Evolutionary conservation across 495 filamentous ascomycete genomes (phyloP).

Genomic region (Penicillium longicatenatum): DNA sequence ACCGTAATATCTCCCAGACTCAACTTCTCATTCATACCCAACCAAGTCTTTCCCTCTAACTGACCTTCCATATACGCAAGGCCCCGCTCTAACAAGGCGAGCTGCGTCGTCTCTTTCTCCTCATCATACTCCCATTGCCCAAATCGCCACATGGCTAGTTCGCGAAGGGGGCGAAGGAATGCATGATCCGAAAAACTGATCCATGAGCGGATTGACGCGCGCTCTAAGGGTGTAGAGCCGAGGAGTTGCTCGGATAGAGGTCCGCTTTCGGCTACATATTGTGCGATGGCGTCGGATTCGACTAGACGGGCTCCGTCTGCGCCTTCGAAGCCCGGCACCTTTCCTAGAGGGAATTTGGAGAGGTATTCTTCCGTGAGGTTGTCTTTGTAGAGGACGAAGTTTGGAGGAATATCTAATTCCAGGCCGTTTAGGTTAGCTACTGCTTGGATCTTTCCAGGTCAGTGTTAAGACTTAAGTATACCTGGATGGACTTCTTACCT

Average conservation of each 20-base stretch:
- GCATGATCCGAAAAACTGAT: constrained; percentile 39
- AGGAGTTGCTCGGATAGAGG: constrained; percentile 53
- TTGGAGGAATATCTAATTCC: constrained; percentile 37
- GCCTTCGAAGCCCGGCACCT: constrained; percentile 58
- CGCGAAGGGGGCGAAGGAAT: constrained; percentile 3
- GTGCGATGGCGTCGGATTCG: constrained; percentile 58
- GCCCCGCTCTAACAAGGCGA: constrained; percentile 34
- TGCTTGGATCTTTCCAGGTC: constrained; percentile 43
- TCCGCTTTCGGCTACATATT: constrained; percentile 55
- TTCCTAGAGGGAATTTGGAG: constrained; percentile 63
- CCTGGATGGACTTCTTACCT: constrained; percentile 36
- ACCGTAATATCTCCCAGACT: constrained; percentile 59
- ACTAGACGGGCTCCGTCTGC: constrained; percentile 51
- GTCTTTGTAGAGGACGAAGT: constrained; percentile 46
- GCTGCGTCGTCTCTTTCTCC: constrained; percentile 29
- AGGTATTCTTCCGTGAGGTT: constrained; percentile 55
- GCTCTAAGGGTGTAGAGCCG: constrained; percentile 46
- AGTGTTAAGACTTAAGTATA: background rate
- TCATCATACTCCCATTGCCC: constrained; percentile 37
- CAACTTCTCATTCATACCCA: constrained; percentile 47
- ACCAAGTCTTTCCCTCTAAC: constrained; percentile 43
- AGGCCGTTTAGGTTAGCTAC: constrained; percentile 56
- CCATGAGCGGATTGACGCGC: constrained; percentile 55
- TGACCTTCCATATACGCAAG: constrained; percentile 45
- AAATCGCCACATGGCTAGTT: constrained; percentile 37